Evolutionary conservation across 192 early-diverging fungal species (phyloP).

Genomic region (Entophlyctis luteolus): DNA sequence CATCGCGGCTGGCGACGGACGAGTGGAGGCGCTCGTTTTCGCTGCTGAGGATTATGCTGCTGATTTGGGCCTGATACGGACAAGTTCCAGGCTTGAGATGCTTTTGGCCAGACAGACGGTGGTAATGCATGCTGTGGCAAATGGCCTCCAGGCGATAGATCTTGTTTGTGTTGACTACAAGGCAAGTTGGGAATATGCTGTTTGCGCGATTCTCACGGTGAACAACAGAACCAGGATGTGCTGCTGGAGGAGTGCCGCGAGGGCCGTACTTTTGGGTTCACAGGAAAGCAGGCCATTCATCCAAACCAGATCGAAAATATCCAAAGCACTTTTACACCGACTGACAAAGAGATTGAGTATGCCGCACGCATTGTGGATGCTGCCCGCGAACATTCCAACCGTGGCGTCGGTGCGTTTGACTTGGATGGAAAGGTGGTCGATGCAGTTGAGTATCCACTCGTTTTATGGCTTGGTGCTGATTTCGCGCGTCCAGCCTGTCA

Average conservation of each 20-base stretch:
- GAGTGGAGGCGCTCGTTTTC: conserved; percentile 74
- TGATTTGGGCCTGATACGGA: conserved; percentile 77
- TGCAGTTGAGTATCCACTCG: neutral
- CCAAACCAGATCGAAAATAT: conserved; percentile 83
- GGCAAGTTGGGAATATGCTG: neutral
- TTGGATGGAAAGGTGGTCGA: conserved; percentile 87
- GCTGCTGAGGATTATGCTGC: conserved; percentile 97
- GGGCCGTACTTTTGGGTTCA: conserved; percentile 87
- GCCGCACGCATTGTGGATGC: conserved; percentile 65
- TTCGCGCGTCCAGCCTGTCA: conserved; percentile 85
- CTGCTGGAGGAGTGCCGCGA: conserved; percentile 78
- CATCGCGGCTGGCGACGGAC: conserved; percentile 52
- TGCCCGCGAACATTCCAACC: conserved; percentile 56
- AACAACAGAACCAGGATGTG: conserved; percentile 46
- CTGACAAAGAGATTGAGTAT: conserved; percentile 48
- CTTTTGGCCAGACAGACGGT: conserved; percentile 75
- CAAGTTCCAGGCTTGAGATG: conserved; percentile 68
- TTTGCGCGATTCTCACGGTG: neutral
- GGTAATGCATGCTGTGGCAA: conserved; percentile 76
- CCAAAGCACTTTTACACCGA: conserved; percentile 73
- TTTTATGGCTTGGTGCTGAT: too few relatives aligned
- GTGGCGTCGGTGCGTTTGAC: conserved; percentile 85
- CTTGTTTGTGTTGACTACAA: conserved; percentile 90
- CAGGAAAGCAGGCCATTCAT: conserved; percentile 95
- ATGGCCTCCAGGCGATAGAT: conserved; percentile 87